Conservation (phyloP, 148 eudicot genomes). For the Rhododendron griersonianum region DNA sequence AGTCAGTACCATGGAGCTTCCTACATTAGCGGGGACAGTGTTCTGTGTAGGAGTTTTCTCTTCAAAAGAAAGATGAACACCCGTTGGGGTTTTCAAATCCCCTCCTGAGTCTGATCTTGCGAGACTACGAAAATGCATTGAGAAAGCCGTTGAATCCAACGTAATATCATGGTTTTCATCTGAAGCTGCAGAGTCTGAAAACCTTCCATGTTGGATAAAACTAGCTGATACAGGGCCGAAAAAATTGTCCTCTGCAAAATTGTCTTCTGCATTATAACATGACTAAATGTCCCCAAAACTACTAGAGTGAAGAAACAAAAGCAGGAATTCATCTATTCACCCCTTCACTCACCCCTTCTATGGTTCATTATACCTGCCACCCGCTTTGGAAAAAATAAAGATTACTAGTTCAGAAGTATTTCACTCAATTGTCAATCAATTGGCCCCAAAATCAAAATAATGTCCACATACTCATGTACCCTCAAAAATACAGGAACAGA, state of each 20-base stretch:
- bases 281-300: conserved; percentile 1
- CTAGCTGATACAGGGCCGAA: conserved; percentile 91
- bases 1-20: conserved; percentile 67
- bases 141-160: conserved; percentile 95
- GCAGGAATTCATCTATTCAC: no score
- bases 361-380: not conserved
- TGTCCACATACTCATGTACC: not conserved
- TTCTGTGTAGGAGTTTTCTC: conserved; percentile 59
- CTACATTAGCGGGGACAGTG: conserved; percentile 26
- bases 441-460: not conserved
- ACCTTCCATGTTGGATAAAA: conserved; percentile 65
- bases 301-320: not conserved
- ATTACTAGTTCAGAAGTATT: not conserved
- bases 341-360: not conserved
- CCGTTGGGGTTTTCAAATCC: conserved; percentile 68
- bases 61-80: conserved; percentile 48
- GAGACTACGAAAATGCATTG: conserved; percentile 88
- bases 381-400: not conserved
- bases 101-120: conserved; percentile 77
- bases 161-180: conserved; percentile 84
- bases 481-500: not conserved
- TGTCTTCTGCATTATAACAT: not conserved
- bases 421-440: not conserved
- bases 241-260: conserved; percentile 71
- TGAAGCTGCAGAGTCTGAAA: conserved; percentile 71